These are phyloP conservation scores for Aspergillus carlsbadensis DNA, from an alignment of 495 filamentous ascomycete species.

Conservation along the genomic window DNA sequence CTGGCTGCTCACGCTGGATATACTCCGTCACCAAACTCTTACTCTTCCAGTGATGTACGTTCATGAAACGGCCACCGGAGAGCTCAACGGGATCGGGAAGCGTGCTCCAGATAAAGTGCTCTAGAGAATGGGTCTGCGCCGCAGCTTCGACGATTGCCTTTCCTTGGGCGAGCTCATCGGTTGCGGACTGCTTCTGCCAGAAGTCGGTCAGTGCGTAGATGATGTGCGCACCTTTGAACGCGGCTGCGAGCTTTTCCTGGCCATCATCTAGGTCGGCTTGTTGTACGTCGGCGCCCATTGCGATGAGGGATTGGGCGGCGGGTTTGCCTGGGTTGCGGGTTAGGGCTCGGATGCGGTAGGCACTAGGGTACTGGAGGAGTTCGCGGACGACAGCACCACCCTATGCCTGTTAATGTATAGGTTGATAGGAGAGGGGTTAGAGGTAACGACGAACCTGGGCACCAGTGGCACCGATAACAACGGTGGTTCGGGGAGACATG, in stretches of 20 bases:
- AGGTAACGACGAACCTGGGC: neutral
- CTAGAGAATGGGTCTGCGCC: neutral
- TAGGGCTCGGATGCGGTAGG: constrained; percentile 2
- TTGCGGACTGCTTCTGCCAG: constrained; percentile 1
- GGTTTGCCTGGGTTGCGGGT: constrained; percentile 6
- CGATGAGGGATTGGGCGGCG: neutral
- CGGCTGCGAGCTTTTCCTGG: neutral
- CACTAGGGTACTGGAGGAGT: neutral
- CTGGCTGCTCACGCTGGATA: constrained; percentile 32
- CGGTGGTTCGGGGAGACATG: neutral
- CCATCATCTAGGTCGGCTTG: neutral
- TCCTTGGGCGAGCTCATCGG: constrained; percentile 51
- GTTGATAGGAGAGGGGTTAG: neutral
- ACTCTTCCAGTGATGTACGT: constrained; percentile 60
- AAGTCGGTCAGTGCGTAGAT: constrained; percentile 6
- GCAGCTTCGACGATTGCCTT: constrained; percentile 54
- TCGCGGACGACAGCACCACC: constrained; percentile 5
- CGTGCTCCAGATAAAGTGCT: constrained; percentile 34
- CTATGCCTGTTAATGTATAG: neutral
- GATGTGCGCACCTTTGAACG: neutral
- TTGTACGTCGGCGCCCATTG: neutral
- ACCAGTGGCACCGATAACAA: neutral
- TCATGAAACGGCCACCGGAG: constrained; percentile 27
- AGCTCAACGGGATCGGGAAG: constrained; percentile 32
- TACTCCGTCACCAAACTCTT: constrained; percentile 64